phyloP scores from a whole-genome alignment of 1,139 yeast species.

The Lodderomyces beijingensis region DNA sequence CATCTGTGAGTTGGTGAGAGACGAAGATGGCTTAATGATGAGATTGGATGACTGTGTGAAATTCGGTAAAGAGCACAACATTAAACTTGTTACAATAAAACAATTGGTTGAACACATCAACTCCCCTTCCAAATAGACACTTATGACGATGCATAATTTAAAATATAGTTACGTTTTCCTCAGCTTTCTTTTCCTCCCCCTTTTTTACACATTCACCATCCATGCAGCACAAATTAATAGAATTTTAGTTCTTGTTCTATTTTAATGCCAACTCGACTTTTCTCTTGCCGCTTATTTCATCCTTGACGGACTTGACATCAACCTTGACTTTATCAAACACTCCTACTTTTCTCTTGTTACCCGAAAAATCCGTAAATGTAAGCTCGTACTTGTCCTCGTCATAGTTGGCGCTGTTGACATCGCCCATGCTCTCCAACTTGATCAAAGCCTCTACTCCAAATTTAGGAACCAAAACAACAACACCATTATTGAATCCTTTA shows the following conservation, averaged over 20 bases:
- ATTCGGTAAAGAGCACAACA: slow-evolving; percentile 58
- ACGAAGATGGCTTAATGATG: slow-evolving; percentile 94
- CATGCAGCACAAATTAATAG: too few relatives aligned
- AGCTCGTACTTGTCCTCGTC: slow-evolving; percentile 77
- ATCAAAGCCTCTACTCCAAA: slow-evolving; percentile 95
- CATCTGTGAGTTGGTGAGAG: slow-evolving; percentile 90
- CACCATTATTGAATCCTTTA: slow-evolving; percentile 90
- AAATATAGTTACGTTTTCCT: too few relatives aligned
- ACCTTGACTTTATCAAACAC: slow-evolving; percentile 87
- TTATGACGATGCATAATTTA: slow-evolving; percentile 87
- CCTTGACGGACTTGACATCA: slow-evolving; percentile 74
- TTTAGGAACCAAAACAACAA: slow-evolving; percentile 93
- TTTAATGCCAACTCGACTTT: slow-evolving; percentile 72
- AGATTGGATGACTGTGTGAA: slow-evolving; percentile 79
- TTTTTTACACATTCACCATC: too few relatives aligned
- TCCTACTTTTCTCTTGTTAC: slow-evolving; percentile 47
- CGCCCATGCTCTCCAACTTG: slow-evolving; percentile 70
- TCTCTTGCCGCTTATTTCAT: slow-evolving; percentile 88
- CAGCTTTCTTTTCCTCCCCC: too few relatives aligned
- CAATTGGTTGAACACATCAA: slow-evolving; percentile 60
- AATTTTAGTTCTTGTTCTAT: too few relatives aligned
- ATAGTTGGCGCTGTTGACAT: slow-evolving; percentile 59
- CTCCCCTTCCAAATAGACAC: slow-evolving; percentile 68
- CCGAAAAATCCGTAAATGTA: slow-evolving; percentile 46
- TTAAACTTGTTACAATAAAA: slow-evolving; percentile 79